Evolutionary conservation across 768 basidiomycete genomes (phyloP).

Genomic region (Collybiopsis luxurians): DNA sequence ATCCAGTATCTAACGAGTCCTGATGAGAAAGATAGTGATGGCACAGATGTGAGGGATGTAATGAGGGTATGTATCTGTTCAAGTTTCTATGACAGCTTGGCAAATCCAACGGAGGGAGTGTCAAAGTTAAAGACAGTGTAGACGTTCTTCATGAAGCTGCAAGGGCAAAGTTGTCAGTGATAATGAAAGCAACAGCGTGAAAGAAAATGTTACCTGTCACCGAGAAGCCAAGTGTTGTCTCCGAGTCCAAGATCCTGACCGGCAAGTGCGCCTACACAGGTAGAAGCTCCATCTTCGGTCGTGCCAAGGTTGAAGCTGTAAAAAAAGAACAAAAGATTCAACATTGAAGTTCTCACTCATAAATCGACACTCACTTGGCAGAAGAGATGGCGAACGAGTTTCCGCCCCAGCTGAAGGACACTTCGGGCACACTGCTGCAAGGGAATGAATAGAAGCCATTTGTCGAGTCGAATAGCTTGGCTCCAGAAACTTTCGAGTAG

Average conservation of each 20-base stretch:
- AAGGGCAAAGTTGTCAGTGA: neutral
- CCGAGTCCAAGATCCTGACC: conserved; percentile 21
- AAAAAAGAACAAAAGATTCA: neutral
- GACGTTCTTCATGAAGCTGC: conserved; percentile 35
- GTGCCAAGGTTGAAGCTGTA: conserved; percentile 42
- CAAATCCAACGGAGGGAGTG: conserved; percentile 32
- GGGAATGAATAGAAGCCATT: conserved; percentile 27
- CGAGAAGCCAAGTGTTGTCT: conserved; percentile 32
- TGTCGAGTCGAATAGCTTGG: conserved; percentile 15
- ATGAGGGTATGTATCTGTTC: too few species aligned
- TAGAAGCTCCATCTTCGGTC: conserved; percentile 22
- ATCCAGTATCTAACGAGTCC: too few species aligned
- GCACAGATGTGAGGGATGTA: too few species aligned
- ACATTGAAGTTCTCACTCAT: neutral
- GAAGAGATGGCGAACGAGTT: conserved; percentile 42
- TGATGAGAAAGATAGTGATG: too few species aligned
- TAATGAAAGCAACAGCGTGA: neutral
- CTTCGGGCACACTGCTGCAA: conserved; percentile 21
- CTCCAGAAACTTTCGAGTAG: conserved; percentile 23
- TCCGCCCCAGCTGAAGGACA: conserved; percentile 37
- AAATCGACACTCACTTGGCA: conserved; percentile 11
- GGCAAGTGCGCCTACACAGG: conserved; percentile 37
- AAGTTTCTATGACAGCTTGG: conserved; percentile 11
- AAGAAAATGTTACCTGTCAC: conserved; percentile 17
- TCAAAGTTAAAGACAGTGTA: conserved; percentile 36